Evolutionary conservation across 2,329 filamentous ascomycete species (phyloP), one percentile per base, ranked within the genome.

Genomic region (Stachybotrys elegans): DNA sequence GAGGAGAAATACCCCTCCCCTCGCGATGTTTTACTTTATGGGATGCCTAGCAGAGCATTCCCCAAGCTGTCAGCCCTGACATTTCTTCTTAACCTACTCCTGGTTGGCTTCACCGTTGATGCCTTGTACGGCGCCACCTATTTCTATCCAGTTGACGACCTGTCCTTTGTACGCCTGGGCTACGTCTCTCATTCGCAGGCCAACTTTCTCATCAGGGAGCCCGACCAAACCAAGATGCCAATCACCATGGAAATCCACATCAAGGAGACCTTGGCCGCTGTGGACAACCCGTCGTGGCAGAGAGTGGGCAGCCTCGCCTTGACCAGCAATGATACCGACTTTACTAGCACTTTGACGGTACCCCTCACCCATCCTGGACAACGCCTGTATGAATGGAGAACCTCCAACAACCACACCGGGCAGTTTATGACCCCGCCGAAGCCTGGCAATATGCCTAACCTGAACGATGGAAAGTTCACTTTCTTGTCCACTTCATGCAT

Each of bases 401-500:
- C 91, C 1, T 95, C 90, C 0, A 94, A 93, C 60, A 91, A 93
- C 59, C 84, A 92, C 56, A 83, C 81, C 0, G 93, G 93, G 38
- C 81, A 81, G 51, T 95, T 98, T 57, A 79, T 78, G 4, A 84
- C 88, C 0, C 84, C 90, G 2, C 88, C 92, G 1, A 78, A 74
- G 27, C 70, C 81, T 0, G 89, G 90, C 11, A 72, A 77, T 2
- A 74, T 78, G 50, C 77, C 81, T 0, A 68, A 73, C 14, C 72
- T 76, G 5, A 75, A 76, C 35, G 75, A 82, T 40, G 84, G 83
- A 32, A 83, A 81, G 45, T 92, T 95, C 55, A 95, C 88, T 0
- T 98, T 98, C 61, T 68, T 97, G 7, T 89, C 91, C 4, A 93
- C 89, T 0, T 95, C 89, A 34, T 98, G 93, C 65, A 89, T 97